Evolutionary conservation across 1,284 basidiomycete species (phyloP), one percentile per base, ranked within the genome.

Genomic region (Schizopora paradoxa): DNA sequence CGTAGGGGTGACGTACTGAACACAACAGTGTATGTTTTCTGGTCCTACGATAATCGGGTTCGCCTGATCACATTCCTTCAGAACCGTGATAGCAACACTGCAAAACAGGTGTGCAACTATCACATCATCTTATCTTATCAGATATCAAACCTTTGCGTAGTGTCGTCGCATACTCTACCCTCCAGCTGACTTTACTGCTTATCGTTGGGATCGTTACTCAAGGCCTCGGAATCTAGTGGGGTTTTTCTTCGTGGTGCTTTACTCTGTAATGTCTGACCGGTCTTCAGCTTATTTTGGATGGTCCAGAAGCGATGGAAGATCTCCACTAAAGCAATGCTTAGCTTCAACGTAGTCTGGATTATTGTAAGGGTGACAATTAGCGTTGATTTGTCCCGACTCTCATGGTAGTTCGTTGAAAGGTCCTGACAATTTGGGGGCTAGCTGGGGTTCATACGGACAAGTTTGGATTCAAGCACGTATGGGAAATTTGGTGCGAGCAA

Each of bases 381-480:
- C 6, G 10, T 27, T 19, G 13, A 31, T 44, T 32, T 5, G 29
- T 6, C 49, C 1, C 28, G 2, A 13, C 6, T 41, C 22, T 34
- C 42, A 14, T 13, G n/a, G 25, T 21, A 18, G 34, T 13, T 38
- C n/a, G 33, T 37, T 41, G 37, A 41, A 34, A 82, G 80, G 60
- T 86, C 13, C 62, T 87, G 36, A 82, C 81, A 4, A 61, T 80
- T 6, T 90, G 86, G 86, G 87, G 86, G 22, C 73, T 89, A 32
- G 76, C 84, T 51, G 86, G 86, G 18, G 76, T 89, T 2, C 83
- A 82, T 55, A 86, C 85, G 5, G 63, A 78, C 54, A 77, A 74
- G 29, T 84, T 91, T 54, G 86, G 86, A 3, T 87, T 88, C 63
- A 86, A 89, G 60, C 82, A 89, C 57, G 73, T 81, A 47, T 88